Percentiles rank a stretch among this genome's conserved stretches.
Evolutionary conservation across 2,329 filamentous ascomycete genomes (phyloP).

Genomic region (Fusarium marasasianum): DNA sequence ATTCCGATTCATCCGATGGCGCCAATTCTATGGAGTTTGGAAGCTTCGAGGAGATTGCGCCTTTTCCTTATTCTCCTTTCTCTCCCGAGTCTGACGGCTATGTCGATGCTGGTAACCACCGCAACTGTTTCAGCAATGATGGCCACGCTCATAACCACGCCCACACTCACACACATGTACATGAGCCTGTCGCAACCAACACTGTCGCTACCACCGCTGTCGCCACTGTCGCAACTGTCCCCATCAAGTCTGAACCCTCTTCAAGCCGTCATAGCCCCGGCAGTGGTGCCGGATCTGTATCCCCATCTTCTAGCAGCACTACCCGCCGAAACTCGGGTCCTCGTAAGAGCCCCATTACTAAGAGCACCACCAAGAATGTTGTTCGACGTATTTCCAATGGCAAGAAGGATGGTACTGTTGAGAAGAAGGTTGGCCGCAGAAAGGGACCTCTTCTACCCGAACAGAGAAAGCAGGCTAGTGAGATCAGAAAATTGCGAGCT

Average conservation of each 20-base stretch:
- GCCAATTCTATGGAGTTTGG: constrained; percentile 72
- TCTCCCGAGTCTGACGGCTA: constrained; percentile 84
- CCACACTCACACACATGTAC: constrained; percentile 33
- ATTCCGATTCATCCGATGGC: constrained; percentile 85
- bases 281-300: constrained; percentile 68
- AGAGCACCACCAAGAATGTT: constrained; percentile 79
- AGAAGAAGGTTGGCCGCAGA: constrained; percentile 93
- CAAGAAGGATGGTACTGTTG: constrained; percentile 79
- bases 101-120: constrained; percentile 68
- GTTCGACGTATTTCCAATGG: constrained; percentile 79
- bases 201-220: constrained; percentile 74
- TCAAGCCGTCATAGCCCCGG: constrained; percentile 69
- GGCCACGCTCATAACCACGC: constrained; percentile 56
- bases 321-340: constrained; percentile 73
- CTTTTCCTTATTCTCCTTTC: constrained; percentile 79
- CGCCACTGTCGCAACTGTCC: constrained; percentile 74
- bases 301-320: constrained; percentile 69
- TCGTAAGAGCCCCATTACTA: constrained; percentile 81
- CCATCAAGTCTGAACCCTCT: constrained; percentile 66
- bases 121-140: constrained; percentile 70
- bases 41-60: constrained; percentile 82
- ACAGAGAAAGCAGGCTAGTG: constrained; percentile 94
- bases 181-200: constrained; percentile 70
- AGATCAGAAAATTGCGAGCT: constrained; percentile 93
- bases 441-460: constrained; percentile 91